A percentile compares a stretch with the other conserved stretches of the same genome.
phyloP scores from a whole-genome alignment of 2,329 filamentous ascomycete species.

The Pseudogymnoascus sp. region DNA sequence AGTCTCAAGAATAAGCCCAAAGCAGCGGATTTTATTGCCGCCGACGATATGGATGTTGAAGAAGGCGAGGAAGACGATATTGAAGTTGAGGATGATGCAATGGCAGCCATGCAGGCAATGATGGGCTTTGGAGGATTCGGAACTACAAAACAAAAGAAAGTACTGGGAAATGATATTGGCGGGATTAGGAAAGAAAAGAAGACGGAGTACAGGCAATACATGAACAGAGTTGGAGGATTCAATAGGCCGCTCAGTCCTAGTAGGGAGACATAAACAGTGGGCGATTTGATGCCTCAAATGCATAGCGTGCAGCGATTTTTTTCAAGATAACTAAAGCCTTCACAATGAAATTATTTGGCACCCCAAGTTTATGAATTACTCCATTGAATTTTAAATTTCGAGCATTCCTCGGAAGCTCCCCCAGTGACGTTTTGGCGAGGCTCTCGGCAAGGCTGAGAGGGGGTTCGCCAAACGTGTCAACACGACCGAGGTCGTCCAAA shows the following conservation, averaged over 20 bases:
- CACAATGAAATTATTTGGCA: constrained; percentile 2
- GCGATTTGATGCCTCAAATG: background rate
- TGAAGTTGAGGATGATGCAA: constrained; percentile 56
- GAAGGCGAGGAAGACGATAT: constrained; percentile 42
- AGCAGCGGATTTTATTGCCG: constrained; percentile 13
- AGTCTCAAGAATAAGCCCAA: constrained; percentile 9
- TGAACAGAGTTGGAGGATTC: constrained; percentile 78
- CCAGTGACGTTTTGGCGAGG: background rate
- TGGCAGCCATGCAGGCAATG: constrained; percentile 69
- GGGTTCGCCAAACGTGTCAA: background rate
- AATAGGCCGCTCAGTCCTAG: constrained; percentile 65
- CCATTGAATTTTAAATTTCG: background rate
- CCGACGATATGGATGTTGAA: constrained; percentile 16
- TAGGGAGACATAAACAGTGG: constrained; percentile 16
- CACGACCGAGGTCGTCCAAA: background rate
- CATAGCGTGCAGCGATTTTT: background rate
- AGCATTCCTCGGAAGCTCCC: background rate
- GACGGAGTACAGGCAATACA: constrained; percentile 93
- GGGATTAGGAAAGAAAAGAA: constrained; percentile 87
- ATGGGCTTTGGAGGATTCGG: constrained; percentile 89
- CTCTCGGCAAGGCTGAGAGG: constrained; percentile 1
- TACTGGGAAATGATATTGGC: constrained; percentile 78
- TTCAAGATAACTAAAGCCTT: background rate
- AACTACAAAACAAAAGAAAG: constrained; percentile 80
- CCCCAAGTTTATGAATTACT: background rate